A percentile compares a stretch with the other conserved stretches of the same genome.
These are phyloP conservation scores for Rhodomyrtus tomentosa DNA, from an alignment of 345 rosid species.

Conservation along the genomic window DNA sequence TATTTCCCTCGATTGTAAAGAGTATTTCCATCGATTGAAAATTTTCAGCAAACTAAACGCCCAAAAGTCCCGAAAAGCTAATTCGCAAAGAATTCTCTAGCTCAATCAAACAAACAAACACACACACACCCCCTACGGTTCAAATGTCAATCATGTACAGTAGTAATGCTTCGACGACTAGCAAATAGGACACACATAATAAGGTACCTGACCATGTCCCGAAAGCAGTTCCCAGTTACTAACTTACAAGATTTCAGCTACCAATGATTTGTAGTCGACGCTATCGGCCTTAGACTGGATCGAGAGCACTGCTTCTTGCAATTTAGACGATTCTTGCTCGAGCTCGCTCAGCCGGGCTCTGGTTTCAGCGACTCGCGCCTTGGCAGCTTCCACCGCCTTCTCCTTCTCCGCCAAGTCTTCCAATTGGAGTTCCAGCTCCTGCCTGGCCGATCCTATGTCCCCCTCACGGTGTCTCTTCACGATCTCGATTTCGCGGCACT, in stretches of 20 bases:
- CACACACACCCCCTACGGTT: neutral
- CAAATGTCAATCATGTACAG: neutral
- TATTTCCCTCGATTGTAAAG: too few species aligned
- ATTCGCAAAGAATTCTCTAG: too few species aligned
- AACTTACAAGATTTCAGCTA: constrained; percentile 9
- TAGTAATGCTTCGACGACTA: neutral
- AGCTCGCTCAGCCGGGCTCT: constrained; percentile 19
- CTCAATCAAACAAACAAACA: too few species aligned
- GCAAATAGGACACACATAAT: neutral
- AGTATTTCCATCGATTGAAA: too few species aligned
- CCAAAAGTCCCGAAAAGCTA: too few species aligned
- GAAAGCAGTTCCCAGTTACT: neutral
- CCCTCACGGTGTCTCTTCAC: constrained; percentile 24
- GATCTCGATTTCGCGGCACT: constrained; percentile 17
- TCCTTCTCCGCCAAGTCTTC: constrained; percentile 40
- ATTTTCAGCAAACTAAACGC: too few species aligned
- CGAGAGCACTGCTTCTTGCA: constrained; percentile 24
- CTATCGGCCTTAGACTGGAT: neutral
- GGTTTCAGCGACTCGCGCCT: constrained; percentile 18
- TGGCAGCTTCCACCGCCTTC: constrained; percentile 26
- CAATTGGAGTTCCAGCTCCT: constrained; percentile 32
- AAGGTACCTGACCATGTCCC: neutral
- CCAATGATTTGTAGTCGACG: neutral
- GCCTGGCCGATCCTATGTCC: constrained; percentile 26
- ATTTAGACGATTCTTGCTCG: constrained; percentile 27